Base-by-base conservation (phyloP, 768 basidiomycete species). In the Lactifluus piperatus region DNA sequence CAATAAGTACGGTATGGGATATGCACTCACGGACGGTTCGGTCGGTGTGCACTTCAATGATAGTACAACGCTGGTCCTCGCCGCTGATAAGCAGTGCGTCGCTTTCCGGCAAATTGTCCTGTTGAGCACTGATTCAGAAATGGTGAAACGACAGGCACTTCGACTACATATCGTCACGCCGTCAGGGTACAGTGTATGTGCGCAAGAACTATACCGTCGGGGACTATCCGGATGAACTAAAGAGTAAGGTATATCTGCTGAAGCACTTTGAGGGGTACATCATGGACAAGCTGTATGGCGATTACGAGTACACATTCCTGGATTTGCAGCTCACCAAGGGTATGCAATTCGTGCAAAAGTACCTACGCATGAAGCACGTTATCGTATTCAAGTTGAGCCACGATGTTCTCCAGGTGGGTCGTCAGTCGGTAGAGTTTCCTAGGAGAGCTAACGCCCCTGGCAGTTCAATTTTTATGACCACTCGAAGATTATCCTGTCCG, bases 391-490 rank as follows among this genome's bases (percentile, higher is more conserved):
- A 93, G 78, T 73, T 98, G 72, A 94, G 91, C 71, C 92, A 97
- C 67, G 94, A 95, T 67, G 85, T 92, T 56, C 72, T 97, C n/a
- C 95, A 97, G 83, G 94, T 91, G 58, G 46, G 79, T 5, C 32
- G 24, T 50, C 26, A 9, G 45, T 44, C 24, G 51, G 1, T 50
- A 24, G 9, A 14, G 9, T 1, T 14, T 20, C 26, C 13, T 10
- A 20, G 8, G 37, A 53, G 58, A 63, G 50, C 66, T 51, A 24
- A 51, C 24, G 51, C 18, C 9, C 20, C 47, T 29, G 34, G 2
- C 69, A 98, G 95, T 97, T 97, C 81, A 99, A 98, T 77, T 98
- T 97, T 71, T 91, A 91, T 71, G 97, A 98, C 73, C 97, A 99
- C 75, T 87, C 90, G 43, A 98, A 99, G 71, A 75, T 98, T 60